Base-by-base conservation (phyloP, 2,329 filamentous ascomycete genomes). In the Fusarium acutatum region DNA sequence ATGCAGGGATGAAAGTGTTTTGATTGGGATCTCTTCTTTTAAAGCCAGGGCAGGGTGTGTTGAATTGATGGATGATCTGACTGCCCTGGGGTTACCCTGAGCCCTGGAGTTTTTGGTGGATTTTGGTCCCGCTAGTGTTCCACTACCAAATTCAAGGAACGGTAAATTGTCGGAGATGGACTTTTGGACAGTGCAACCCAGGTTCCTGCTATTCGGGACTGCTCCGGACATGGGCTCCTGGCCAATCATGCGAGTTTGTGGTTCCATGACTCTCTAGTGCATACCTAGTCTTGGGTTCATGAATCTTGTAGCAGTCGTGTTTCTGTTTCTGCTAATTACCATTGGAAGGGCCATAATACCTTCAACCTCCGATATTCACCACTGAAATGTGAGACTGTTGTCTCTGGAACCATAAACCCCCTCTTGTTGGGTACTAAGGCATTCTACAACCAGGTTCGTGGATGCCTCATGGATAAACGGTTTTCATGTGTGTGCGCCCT, bases 141-240 rank as follows among this genome's bases (percentile, higher is more conserved):
- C 69, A 67, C 53, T 61, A 57, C 38, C 60, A 63, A 62, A 53
- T 52, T 64, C 50, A 69, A 53, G 66, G 71, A 59, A 64, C 62
- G 43, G 47, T 12, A 58, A 52, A 73, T 66, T 71, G 52, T 69
- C 66, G 67, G 66, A 62, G 47, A 54, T 53, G 71, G 69, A 57
- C 62, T 44, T 69, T 60, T 67, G 49, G 28, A 54, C 69, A 62
- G 57, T 61, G 65, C 59, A 47, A 61, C 61, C 35, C 44, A 50
- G 70, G 66, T 59, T 71, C 71, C 62, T 72, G 59, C 53, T 61
- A 38, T 46, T 67, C 67, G 71, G 71, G 67, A 74, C 59, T 49
- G 46, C 67, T 66, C 71, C 71, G 66, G 60, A 50, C 30, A 46
- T 24, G 30, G 49, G 28, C 6, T 18, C 9, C 14, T 17, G 17